Conservation (phyloP, 2,329 filamentous ascomycete genomes). For the Diaporthe vexans region DNA sequence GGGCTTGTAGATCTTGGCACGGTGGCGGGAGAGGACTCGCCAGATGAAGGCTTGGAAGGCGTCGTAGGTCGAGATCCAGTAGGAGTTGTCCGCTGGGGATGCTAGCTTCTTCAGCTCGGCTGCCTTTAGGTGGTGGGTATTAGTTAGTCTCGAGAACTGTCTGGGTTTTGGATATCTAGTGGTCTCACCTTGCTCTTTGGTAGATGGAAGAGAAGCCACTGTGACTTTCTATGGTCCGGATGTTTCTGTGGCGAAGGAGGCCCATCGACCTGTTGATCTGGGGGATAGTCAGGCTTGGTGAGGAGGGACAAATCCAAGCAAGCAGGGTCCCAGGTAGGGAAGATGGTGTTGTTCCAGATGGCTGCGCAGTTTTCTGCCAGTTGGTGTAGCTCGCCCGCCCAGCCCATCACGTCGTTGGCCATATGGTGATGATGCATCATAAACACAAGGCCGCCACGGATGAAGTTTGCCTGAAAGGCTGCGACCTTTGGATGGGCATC, state of each 20-base stretch:
- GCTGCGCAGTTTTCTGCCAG: constrained; percentile 57
- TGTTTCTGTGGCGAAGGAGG: constrained; percentile 49
- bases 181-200: constrained; percentile 55
- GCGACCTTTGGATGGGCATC: constrained; percentile 51
- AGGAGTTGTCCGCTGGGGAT: constrained; percentile 47
- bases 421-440: constrained; percentile 54
- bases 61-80: constrained; percentile 62
- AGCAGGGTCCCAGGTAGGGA: constrained; percentile 53
- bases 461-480: constrained; percentile 47
- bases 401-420: constrained; percentile 58
- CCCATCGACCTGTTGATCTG: constrained; percentile 49
- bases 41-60: constrained; percentile 58
- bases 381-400: constrained; percentile 54
- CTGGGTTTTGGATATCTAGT: too few species aligned
- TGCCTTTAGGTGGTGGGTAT: constrained; percentile 41
- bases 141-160: neutral
- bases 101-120: constrained; percentile 55
- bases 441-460: constrained; percentile 4
- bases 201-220: constrained; percentile 57
- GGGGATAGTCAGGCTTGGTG: constrained; percentile 43
- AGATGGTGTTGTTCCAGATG: constrained; percentile 42
- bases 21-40: constrained; percentile 53
- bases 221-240: constrained; percentile 46
- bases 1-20: constrained; percentile 51
- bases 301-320: constrained; percentile 54